Conservation (phyloP, 106 monocot genomes). For the Triglochin maritima region DNA sequence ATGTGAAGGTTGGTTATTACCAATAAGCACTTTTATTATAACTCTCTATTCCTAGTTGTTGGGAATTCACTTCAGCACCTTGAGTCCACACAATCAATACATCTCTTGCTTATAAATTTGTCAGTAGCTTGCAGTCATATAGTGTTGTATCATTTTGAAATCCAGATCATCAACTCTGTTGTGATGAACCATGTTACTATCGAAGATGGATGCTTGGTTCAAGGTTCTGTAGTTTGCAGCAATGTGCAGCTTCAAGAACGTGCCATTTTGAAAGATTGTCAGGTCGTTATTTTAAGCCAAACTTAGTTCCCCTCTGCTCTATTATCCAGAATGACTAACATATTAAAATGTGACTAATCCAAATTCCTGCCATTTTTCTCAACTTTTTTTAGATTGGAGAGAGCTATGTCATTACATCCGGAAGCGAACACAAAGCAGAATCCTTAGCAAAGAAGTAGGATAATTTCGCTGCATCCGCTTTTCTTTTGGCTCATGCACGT, state of each 20-base stretch:
- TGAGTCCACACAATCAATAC: too few relatives aligned
- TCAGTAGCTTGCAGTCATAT: not conserved
- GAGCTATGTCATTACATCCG: constrained; percentile 56
- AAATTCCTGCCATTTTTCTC: not conserved
- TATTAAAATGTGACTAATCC: too few relatives aligned
- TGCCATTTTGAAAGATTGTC: constrained; percentile 82
- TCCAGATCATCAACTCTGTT: constrained; percentile 87
- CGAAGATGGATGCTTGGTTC: constrained; percentile 88
- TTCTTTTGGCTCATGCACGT: too few relatives aligned
- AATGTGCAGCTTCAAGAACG: constrained; percentile 94
- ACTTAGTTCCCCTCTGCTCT: not conserved
- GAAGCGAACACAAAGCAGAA: constrained; percentile 60
- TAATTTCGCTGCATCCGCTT: not conserved
- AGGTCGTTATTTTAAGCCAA: constrained; percentile 28
- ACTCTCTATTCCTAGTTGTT: too few relatives aligned
- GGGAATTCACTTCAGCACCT: too few relatives aligned
- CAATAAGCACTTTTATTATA: not conserved
- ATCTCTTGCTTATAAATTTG: too few relatives aligned
- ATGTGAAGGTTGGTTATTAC: constrained; percentile 65
- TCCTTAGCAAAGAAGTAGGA: constrained; percentile 35
- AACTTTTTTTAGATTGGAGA: constrained; percentile 43
- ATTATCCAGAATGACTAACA: not conserved
- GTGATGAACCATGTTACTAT: constrained; percentile 98
- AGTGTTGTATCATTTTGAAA: not conserved
- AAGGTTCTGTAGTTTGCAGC: constrained; percentile 87